Evolutionary conservation across 2,329 filamentous ascomycete species (phyloP).

Genomic region (Gnomoniopsis sp.): DNA sequence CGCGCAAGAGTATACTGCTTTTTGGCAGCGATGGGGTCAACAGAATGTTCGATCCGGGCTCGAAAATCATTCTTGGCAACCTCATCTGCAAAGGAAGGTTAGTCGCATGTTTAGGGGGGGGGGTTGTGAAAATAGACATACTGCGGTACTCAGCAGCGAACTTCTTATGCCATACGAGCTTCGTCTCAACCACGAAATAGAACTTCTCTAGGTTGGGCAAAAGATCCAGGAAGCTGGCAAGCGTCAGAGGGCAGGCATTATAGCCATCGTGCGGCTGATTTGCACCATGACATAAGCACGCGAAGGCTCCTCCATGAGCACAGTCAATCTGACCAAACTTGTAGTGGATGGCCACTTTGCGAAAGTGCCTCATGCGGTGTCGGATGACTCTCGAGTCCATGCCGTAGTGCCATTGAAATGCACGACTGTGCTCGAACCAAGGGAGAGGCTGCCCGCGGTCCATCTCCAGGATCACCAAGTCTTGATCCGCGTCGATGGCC

Average conservation of each 20-base stretch:
- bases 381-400: neutral
- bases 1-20: neutral
- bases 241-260: slow-evolving; percentile 20
- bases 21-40: no score
- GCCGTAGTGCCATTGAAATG: neutral
- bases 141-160: neutral
- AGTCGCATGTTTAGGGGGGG: neutral
- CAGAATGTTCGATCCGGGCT: neutral
- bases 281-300: neutral
- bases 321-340: neutral
- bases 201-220: slow-evolving; percentile 27
- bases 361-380: neutral
- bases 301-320: neutral
- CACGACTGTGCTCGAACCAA: slow-evolving; percentile 3
- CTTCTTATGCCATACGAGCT: neutral
- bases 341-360: slow-evolving; percentile 12
- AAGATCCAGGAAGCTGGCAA: slow-evolving; percentile 22
- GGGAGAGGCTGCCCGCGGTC: neutral
- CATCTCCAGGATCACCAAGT: slow-evolving; percentile 23
- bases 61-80: neutral
- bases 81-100: neutral
- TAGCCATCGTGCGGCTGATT: neutral
- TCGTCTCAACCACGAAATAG: slow-evolving; percentile 26
- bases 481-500: slow-evolving; percentile 11
- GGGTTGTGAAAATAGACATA: neutral